Percentiles rank a stretch among this genome's conserved stretches.
These are phyloP conservation scores for Macrotyloma uniflorum DNA, from an alignment of 306 rosid genomes.

Conservation along the genomic window DNA sequence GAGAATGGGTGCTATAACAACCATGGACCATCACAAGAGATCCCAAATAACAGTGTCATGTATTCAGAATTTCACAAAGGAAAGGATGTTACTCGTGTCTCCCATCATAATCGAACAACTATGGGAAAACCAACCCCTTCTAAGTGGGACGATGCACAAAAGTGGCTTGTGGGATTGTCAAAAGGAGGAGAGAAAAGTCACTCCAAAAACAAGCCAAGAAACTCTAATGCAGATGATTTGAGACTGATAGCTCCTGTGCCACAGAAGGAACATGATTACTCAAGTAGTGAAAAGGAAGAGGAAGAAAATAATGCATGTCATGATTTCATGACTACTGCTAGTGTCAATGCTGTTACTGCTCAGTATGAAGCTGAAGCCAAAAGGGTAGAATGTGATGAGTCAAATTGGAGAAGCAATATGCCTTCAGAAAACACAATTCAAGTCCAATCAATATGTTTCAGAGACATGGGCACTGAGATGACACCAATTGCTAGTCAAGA, in stretches of 20 bases:
- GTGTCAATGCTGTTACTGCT: not conserved
- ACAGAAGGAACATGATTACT: conserved; percentile 76
- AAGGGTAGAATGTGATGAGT: conserved; percentile 74
- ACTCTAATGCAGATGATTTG: conserved; percentile 95
- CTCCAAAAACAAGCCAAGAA: conserved; percentile 71
- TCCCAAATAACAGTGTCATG: conserved; percentile 47
- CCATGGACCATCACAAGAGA: conserved; percentile 58
- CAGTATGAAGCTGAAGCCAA: conserved; percentile 66
- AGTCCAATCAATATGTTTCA: conserved; percentile 74
- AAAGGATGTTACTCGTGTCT: conserved; percentile 51
- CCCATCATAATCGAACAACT: conserved; percentile 58
- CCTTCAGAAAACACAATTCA: conserved; percentile 43
- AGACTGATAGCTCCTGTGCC: conserved; percentile 90
- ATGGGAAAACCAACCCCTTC: conserved; percentile 90
- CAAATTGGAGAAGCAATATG: conserved; percentile 72
- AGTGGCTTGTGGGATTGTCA: conserved; percentile 92
- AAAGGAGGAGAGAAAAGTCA: conserved; percentile 79
- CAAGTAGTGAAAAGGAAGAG: conserved; percentile 55
- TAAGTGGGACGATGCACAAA: conserved; percentile 98
- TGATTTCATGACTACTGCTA: conserved; percentile 10
- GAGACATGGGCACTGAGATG: conserved; percentile 99
- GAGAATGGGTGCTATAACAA: conserved; percentile 72
- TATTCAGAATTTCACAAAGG: conserved; percentile 83
- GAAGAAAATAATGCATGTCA: conserved; percentile 37
- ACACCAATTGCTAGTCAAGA: conserved; percentile 93